These are phyloP conservation scores for Pisolithus microcarpus DNA, from an alignment of 768 basidiomycete species.

Conservation along the genomic window DNA sequence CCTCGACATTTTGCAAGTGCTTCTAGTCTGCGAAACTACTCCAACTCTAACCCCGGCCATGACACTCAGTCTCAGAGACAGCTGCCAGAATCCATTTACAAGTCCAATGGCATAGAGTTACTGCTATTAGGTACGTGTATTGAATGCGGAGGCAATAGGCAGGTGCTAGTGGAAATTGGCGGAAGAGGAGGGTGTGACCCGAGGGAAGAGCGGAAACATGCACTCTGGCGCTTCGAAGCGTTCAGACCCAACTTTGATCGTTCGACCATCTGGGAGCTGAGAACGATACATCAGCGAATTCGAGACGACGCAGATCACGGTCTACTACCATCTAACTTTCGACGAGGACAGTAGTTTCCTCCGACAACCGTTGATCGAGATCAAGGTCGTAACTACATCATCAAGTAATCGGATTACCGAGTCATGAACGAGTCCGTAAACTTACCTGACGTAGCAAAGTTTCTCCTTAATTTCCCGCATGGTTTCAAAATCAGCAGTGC, in stretches of 20 bases:
- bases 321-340: slow-evolving; percentile 85
- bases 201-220: slow-evolving; percentile 64
- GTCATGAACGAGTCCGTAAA: background rate
- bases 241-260: slow-evolving; percentile 96
- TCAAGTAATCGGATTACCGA: background rate
- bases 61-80: no score
- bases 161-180: no score
- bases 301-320: background rate
- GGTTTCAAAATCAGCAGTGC: slow-evolving; percentile 99
- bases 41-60: no score
- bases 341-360: slow-evolving; percentile 94
- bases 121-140: no score
- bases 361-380: slow-evolving; percentile 83
- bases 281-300: slow-evolving; percentile 4
- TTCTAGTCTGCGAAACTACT: no score
- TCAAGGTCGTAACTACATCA: slow-evolving; percentile 85
- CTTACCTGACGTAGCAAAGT: slow-evolving; percentile 92
- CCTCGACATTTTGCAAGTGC: no score
- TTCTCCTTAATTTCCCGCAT: slow-evolving; percentile 99
- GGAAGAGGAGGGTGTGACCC: no score
- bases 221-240: slow-evolving; percentile 99
- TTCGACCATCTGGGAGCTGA: slow-evolving; percentile 90
- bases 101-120: no score
- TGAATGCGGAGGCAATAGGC: no score
- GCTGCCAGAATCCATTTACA: no score